Base-by-base conservation (phyloP, 2,329 filamentous ascomycete species). In the Pseudocercospora musae region DNA sequence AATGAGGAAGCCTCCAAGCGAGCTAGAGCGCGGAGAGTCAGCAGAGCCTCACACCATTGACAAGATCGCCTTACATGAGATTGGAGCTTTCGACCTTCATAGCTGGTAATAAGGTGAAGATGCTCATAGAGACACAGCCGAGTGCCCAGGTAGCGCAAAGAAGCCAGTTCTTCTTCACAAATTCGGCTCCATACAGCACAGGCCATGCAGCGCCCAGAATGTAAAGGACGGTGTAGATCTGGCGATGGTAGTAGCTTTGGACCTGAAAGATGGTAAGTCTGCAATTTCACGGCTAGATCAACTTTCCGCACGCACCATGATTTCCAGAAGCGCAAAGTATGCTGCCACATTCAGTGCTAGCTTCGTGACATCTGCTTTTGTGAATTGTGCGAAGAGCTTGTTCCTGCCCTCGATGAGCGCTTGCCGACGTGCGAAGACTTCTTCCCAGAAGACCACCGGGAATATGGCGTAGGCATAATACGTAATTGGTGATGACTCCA, bases 381-480 rank as follows among this genome's bases (percentile, higher is more conserved):
- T 87, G 59, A 84, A 81, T 68, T 93, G 84, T 0, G 85, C 83
- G 67, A 96, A 87, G 8, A 98, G 79, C 55, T 85, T 82, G 66
- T 82, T 83, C 57, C 84, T 82, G 2, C 92, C 93, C 65, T 87
- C 83, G 5, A 78, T 72, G 11, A 97, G 76, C 46, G 90, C 90
- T 50, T 83, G 81, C 60, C 92, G 85, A 27, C 90, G 86, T 2
- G 91, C 90, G 76, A 89, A 94, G 0, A 97, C 91, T 72, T 97
- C 93, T 76, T 97, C 94, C 95, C 95, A 99, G 79, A 99, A 98
- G 61, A 91, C 85, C 2, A 96, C 87, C 0, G 95, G 95, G 76
- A 99, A 99, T 70, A 96, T 85, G 0, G 89, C 90, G 74, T 99
- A 99, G 1, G 87, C 85, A 72, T 98, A 99, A 76, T 99, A 99